A percentile compares a stretch with the other conserved stretches of the same genome.
Evolutionary conservation across 306 rosid genomes (phyloP).

Genomic region (Fagus crenata): DNA sequence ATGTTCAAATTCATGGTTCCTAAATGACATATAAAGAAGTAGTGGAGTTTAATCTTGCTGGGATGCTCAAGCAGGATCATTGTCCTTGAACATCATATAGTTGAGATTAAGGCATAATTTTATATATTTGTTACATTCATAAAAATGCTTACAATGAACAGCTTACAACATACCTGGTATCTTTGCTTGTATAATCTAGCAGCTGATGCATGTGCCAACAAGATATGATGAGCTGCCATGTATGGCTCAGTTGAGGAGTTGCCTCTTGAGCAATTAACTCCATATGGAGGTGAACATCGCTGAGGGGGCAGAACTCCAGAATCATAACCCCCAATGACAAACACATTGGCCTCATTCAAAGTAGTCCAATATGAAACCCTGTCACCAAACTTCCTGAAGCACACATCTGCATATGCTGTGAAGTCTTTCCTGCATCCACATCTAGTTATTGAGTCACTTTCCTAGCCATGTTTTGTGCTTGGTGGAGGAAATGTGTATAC

Average conservation of each 20-base stretch:
- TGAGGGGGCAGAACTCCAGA: slow-evolving; percentile 26
- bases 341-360: slow-evolving; percentile 41
- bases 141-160: neutral
- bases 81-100: neutral
- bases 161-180: slow-evolving; percentile 35
- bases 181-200: slow-evolving; percentile 35
- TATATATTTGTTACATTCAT: neutral
- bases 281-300: slow-evolving; percentile 29
- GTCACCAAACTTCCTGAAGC: slow-evolving; percentile 57
- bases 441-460: neutral
- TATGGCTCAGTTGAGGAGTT: slow-evolving; percentile 56
- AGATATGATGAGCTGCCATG: slow-evolving; percentile 42
- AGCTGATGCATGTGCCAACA: slow-evolving; percentile 47
- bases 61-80: neutral
- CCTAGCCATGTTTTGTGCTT: neutral
- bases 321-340: slow-evolving; percentile 31
- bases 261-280: slow-evolving; percentile 40
- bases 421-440: slow-evolving; percentile 45
- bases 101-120: neutral
- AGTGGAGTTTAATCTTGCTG: neutral
- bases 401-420: slow-evolving; percentile 41
- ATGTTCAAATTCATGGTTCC: neutral
- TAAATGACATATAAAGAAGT: neutral
- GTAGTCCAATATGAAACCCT: slow-evolving; percentile 58
- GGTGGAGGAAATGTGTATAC: neutral